Base-by-base conservation (phyloP, 345 rosid species). In the Boechera divaricarpa region DNA sequence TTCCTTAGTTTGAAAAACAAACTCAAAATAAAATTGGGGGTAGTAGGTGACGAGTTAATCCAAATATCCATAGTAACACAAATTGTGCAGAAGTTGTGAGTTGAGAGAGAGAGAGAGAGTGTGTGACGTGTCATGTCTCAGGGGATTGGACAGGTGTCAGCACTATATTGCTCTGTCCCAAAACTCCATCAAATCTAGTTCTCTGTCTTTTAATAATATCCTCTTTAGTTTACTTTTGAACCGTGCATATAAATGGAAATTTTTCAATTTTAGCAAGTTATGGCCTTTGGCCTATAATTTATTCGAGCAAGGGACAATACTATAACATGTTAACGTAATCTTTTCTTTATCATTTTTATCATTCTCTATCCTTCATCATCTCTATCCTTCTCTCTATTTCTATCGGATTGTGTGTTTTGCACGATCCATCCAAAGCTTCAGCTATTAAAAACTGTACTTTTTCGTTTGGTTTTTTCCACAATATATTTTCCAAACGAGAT, bases 71-170 rank as follows among this genome's bases (percentile, higher is more conserved):
- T 38, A 12, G 61, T 7, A 58, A 21, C 7, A 49, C 33, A 51
- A 48, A 3, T 7, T 65, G n/a, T 35, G 58, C 42, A 10, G 47
- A 60, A 39, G 44, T 53, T 63, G 47, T 63, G 59, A 58, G 60
- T 31, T 38, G 77, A 38, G 11, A 9, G 42, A 21, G n/a, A 39
- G n/a, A n/a, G 48, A 28, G 28, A 1, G 39, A 9, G 48, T 24
- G 61, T 0, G 63, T 7, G 74, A 79, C 59, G 61, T 33, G 74
- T 61, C 74, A 73, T 60, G 74, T 45, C 51, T 29, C 63, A 42
- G 39, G 42, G 74, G 82, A 73, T 42, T 51, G 66, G 70, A 67
- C 82, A 79, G 57, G 60, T 79, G 82, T 67, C 82, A 73, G 28
- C 53, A 67, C 0, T 6, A 10, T 35, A 53, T 73, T 61, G 70